Conservation (phyloP, 2,329 filamentous ascomycete genomes). For the Colletotrichum sp. region DNA sequence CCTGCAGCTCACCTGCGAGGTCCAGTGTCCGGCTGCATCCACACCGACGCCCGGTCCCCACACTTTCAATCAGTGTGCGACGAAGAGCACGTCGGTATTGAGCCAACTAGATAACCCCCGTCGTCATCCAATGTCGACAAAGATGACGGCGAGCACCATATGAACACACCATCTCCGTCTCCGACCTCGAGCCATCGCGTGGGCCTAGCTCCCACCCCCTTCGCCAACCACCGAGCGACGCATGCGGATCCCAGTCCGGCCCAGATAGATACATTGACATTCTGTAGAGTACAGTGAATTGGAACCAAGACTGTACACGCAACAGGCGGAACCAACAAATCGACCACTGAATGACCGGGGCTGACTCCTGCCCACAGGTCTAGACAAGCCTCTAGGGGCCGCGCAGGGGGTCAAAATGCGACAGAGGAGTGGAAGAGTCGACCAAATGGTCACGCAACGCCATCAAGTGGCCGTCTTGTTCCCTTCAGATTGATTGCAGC, state of each 20-base stretch:
- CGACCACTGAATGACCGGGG: neutral
- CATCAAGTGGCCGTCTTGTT: conserved; percentile 8
- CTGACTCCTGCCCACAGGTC: conserved; percentile 1
- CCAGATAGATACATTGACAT: neutral
- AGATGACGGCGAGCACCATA: neutral
- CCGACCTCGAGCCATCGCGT: neutral
- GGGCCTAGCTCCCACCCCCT: neutral
- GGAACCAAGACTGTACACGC: neutral
- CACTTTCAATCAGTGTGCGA: conserved; percentile 16
- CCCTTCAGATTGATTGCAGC: conserved; percentile 8
- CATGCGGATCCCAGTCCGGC: neutral
- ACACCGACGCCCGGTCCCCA: conserved; percentile 2
- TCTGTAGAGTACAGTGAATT: neutral
- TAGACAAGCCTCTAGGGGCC: neutral
- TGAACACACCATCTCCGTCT: conserved; percentile 13
- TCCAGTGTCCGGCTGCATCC: neutral
- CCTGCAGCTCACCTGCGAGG: neutral
- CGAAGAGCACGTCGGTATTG: conserved; percentile 3
- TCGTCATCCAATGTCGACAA: conserved; percentile 5
- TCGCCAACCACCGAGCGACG: neutral
- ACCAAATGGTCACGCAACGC: conserved; percentile 14
- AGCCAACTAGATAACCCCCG: conserved; percentile 16
- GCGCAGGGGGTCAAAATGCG: neutral
- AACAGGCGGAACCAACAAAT: neutral
- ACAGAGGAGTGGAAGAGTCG: conserved; percentile 3